Conservation (phyloP, 768 basidiomycete species). For the Leccinum olivaceopallidum region DNA sequence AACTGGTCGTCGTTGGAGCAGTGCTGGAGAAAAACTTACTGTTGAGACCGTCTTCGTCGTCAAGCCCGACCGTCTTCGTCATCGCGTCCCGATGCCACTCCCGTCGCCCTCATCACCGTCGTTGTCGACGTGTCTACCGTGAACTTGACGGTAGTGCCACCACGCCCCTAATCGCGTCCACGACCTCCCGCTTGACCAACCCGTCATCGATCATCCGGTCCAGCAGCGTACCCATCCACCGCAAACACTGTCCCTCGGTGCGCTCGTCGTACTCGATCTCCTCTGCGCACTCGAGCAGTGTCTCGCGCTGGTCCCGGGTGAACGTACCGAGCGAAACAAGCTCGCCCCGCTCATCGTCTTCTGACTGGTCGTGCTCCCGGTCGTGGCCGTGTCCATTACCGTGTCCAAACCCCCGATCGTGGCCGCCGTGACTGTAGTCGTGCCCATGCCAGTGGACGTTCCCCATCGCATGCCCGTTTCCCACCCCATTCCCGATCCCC, state of each 20-base stretch:
- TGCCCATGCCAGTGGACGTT: neutral
- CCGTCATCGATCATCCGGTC: conserved; percentile 15
- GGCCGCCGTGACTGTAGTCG: neutral
- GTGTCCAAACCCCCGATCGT: neutral
- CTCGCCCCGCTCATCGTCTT: neutral
- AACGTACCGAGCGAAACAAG: conserved; percentile 21
- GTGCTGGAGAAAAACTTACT: neutral
- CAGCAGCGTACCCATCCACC: conserved; percentile 24
- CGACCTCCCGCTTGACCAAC: conserved; percentile 12
- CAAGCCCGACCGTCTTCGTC: neutral
- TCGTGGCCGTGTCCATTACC: neutral
- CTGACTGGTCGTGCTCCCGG: neutral
- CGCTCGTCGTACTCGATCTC: conserved; percentile 22
- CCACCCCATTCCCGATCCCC: neutral
- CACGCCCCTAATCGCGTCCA: conserved; percentile 14
- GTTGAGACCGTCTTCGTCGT: neutral
- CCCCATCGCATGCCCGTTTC: neutral
- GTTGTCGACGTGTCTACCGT: neutral
- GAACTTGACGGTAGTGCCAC: conserved; percentile 12
- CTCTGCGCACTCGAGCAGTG: conserved; percentile 27
- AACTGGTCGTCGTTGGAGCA: neutral
- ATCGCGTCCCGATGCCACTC: neutral
- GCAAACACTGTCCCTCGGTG: conserved; percentile 6
- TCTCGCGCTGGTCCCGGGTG: conserved; percentile 28
- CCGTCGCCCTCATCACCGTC: neutral